Base-by-base conservation (phyloP, 306 rosid genomes). In the Trifolium repens region DNA sequence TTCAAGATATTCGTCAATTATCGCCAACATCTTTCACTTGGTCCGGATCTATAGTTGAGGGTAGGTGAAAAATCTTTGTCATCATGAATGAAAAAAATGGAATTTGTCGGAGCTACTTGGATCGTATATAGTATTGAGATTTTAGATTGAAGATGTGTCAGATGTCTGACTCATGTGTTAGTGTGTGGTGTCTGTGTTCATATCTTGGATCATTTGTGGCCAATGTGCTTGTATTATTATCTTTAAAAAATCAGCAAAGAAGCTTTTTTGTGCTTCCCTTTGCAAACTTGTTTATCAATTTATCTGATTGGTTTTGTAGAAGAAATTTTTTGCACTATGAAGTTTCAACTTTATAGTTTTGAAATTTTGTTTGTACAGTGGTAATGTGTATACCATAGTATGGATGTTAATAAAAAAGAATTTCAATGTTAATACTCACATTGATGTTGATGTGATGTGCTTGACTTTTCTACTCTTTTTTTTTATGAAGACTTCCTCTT, bases 11-110 rank as follows among this genome's bases (percentile, higher is more conserved):
- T 32, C 79, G 81, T 67, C 34, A 47, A 0, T 83, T 89, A 78
- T 83, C 84, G 15, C 86, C 90, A 47, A 84, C 74, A 83, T 85
- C 92, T 67, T 39, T 85, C 12, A 85, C 90, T 67, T 84, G 85
- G 89, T 84, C 97, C 5, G 55, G 9, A 46, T 44, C 88, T 57
- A 7, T 32, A 9, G 16, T 64, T 15, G 71, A 67, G 1, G 97
- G 96, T 4, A 84, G 97, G 83, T 91, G 82, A 89, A 22, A 22
- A 22, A 79, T 42, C 55, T 50, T 11, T 84, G 35, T 50, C 44
- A 58, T 50, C 44, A 58, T 10, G 15, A 24, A 55, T n/a, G 46
- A 13, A 13, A 13, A 13, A 47, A 47, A 47, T 13, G 10, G 15
- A 55, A 24, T 19, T 55, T 22, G 13, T 55, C 4, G 34, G 13